These are phyloP conservation scores for Amaranthus hypochondriacus DNA, from an alignment of 148 eudicot genomes.

Conservation along the genomic window DNA sequence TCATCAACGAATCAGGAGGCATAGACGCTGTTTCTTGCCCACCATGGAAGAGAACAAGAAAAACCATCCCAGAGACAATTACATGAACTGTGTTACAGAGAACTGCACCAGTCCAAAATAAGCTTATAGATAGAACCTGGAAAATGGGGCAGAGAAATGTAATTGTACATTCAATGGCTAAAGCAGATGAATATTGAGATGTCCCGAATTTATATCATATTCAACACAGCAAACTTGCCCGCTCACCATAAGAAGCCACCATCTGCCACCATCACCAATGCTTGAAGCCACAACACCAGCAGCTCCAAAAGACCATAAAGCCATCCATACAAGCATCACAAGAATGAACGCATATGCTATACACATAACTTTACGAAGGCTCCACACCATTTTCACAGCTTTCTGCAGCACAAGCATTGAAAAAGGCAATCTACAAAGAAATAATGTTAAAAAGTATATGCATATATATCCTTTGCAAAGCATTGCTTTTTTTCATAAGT, in stretches of 20 bases:
- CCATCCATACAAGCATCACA: constrained; percentile 81
- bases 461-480: background rate
- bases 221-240: constrained; percentile 66
- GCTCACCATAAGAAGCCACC: constrained; percentile 99
- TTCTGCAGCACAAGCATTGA: constrained; percentile 92
- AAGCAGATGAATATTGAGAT: background rate
- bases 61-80: constrained; percentile 91
- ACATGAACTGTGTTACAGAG: constrained; percentile 95
- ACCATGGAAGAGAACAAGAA: constrained; percentile 88
- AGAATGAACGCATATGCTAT: constrained; percentile 60
- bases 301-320: constrained; percentile 87
- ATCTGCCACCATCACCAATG: constrained; percentile 75
- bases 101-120: constrained; percentile 99
- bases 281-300: constrained; percentile 92
- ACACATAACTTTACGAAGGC: constrained; percentile 80
- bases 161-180: constrained; percentile 8
- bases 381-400: constrained; percentile 93
- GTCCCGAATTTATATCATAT: constrained; percentile 8
- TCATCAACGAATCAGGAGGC: constrained; percentile 74
- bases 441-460: background rate
- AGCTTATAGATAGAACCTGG: constrained; percentile 85
- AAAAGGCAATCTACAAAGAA: constrained; percentile 63
- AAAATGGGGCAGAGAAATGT: constrained; percentile 9
- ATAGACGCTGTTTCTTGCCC: constrained; percentile 73
- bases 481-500: background rate